A percentile compares a stretch with the other conserved stretches of the same genome.
These are phyloP conservation scores for Suillus hirtellus DNA, from an alignment of 768 basidiomycete genomes.

Conservation along the genomic window DNA sequence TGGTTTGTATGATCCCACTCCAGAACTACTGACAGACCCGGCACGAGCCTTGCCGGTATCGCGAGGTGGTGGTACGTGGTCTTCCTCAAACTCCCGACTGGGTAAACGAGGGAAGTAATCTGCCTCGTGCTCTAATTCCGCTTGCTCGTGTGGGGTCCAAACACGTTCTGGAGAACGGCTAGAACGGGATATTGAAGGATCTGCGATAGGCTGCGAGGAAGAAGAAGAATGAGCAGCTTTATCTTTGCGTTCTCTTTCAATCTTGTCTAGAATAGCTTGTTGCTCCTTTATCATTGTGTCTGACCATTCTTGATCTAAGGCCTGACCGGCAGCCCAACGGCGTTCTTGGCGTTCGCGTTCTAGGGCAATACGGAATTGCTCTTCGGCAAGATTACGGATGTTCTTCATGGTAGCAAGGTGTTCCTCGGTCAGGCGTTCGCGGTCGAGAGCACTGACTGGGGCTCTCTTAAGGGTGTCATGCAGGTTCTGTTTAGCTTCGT, in stretches of 20 bases:
- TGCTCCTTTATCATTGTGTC: slow-evolving; percentile 38
- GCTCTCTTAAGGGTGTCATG: slow-evolving; percentile 50
- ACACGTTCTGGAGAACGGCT: slow-evolving; percentile 21
- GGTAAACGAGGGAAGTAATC: slow-evolving; percentile 21
- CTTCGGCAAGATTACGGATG: slow-evolving; percentile 47
- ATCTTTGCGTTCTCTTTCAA: slow-evolving; percentile 40
- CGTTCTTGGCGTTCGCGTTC: slow-evolving; percentile 51
- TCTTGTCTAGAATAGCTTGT: slow-evolving; percentile 48
- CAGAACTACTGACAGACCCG: slow-evolving; percentile 25
- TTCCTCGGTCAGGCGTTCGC: slow-evolving; percentile 40
- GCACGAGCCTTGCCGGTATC: slow-evolving; percentile 24
- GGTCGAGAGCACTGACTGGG: slow-evolving; percentile 32
- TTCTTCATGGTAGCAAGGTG: slow-evolving; percentile 42
- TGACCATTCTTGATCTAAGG: slow-evolving; percentile 34
- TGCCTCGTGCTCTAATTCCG: slow-evolving; percentile 28
- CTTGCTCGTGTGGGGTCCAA: slow-evolving; percentile 20
- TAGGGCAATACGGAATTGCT: slow-evolving; percentile 45
- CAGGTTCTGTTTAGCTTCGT: slow-evolving; percentile 63
- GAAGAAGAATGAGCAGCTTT: slow-evolving; percentile 17
- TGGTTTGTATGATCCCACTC: slow-evolving; percentile 26
- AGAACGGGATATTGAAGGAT: slow-evolving; percentile 8
- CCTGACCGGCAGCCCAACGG: slow-evolving; percentile 46
- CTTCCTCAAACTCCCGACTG: slow-evolving; percentile 24
- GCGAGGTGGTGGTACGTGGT: slow-evolving; percentile 20
- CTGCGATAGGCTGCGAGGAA: slow-evolving; percentile 12